Percentiles rank a stretch among this genome's conserved stretches.
Conservation (phyloP, 768 basidiomycete species). For the Kwoniella pini region DNA sequence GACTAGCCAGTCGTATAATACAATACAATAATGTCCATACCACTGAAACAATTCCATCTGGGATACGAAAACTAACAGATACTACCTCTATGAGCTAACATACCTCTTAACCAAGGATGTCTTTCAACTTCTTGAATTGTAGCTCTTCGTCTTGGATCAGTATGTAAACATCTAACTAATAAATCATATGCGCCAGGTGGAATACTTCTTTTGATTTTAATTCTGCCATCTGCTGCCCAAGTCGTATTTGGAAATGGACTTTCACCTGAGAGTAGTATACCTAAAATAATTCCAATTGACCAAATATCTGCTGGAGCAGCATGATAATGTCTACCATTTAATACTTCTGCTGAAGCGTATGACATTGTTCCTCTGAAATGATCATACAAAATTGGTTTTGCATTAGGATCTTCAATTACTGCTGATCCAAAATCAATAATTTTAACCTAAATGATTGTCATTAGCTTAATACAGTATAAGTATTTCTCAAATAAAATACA, state of each 20-base stretch:
- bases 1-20: no score
- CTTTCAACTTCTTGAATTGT: conserved; percentile 42
- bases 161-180: conserved; percentile 45
- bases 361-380: conserved; percentile 61
- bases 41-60: no score
- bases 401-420: conserved; percentile 66
- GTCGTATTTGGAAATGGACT: conserved; percentile 52
- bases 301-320: conserved; percentile 57
- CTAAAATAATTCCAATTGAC: conserved; percentile 57
- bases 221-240: conserved; percentile 36
- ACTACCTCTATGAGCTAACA: conserved; percentile 25
- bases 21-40: no score
- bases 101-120: conserved; percentile 39
- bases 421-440: conserved; percentile 95
- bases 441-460: conserved; percentile 65
- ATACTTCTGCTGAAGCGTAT: conserved; percentile 55
- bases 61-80: conserved; percentile 9
- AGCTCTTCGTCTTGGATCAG: conserved; percentile 38
- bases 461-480: not conserved
- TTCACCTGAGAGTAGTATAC: conserved; percentile 56
- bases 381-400: conserved; percentile 68
- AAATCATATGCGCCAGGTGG: conserved; percentile 37
- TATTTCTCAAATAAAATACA: not conserved
- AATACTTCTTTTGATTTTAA: conserved; percentile 33
- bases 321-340: conserved; percentile 53